Evolutionary conservation across 768 basidiomycete species (phyloP).

Genomic region (Roridomyces roridus): DNA sequence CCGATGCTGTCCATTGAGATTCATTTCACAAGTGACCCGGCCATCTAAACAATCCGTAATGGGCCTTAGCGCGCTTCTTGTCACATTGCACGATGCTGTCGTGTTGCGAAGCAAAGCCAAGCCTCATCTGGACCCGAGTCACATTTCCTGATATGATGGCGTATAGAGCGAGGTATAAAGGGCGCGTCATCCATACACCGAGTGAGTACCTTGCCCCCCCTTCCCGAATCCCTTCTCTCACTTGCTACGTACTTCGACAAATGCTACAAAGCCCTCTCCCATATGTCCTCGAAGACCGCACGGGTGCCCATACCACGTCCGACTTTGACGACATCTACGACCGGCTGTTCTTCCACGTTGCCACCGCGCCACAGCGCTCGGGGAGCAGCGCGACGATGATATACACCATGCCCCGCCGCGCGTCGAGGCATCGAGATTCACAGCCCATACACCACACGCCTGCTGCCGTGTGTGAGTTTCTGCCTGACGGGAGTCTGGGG

Average conservation of each 20-base stretch:
- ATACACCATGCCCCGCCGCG: slow-evolving; percentile 70
- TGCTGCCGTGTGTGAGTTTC: slow-evolving; percentile 65
- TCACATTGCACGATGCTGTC: slow-evolving; percentile 16
- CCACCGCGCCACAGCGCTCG: slow-evolving; percentile 49
- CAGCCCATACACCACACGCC: slow-evolving; percentile 60
- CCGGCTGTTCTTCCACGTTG: slow-evolving; percentile 70
- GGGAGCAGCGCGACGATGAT: slow-evolving; percentile 52
- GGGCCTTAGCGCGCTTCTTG: slow-evolving; percentile 20
- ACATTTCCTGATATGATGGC: slow-evolving; percentile 16
- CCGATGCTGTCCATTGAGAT: no score
- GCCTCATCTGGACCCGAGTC: slow-evolving; percentile 2
- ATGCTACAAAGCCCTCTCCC: slow-evolving; percentile 43
- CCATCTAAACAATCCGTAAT: slow-evolving; percentile 15
- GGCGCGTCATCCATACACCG: neutral
- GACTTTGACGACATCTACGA: slow-evolving; percentile 85
- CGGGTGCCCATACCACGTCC: slow-evolving; percentile 55
- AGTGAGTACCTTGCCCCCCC: no score
- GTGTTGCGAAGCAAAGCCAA: slow-evolving; percentile 10
- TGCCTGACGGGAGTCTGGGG: slow-evolving; percentile 61
- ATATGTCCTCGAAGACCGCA: slow-evolving; percentile 72
- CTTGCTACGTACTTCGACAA: slow-evolving; percentile 10
- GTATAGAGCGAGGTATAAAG: slow-evolving; percentile 14
- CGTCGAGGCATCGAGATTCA: slow-evolving; percentile 62
- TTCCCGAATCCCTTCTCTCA: no score
- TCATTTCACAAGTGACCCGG: slow-evolving; percentile 15